These are phyloP conservation scores for Cladosporium sphaerospermum DNA, from an alignment of 2,329 filamentous ascomycete species.

Conservation along the genomic window DNA sequence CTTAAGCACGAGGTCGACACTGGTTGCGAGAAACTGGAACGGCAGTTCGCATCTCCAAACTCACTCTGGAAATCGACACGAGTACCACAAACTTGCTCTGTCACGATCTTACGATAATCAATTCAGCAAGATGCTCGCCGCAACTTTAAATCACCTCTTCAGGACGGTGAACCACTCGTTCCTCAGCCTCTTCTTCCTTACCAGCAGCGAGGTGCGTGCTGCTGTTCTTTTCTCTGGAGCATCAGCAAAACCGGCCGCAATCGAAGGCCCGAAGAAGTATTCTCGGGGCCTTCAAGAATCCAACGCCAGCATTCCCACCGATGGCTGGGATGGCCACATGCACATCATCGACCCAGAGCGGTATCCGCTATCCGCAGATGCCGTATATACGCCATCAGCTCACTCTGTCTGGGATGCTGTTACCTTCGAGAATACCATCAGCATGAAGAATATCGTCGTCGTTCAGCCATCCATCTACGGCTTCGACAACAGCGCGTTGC, in stretches of 20 bases:
- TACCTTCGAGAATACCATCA: constrained; percentile 21
- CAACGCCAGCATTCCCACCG: neutral
- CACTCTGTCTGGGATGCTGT: constrained; percentile 12
- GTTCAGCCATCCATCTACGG: constrained; percentile 30
- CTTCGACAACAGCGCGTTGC: constrained; percentile 27
- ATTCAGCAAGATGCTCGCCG: neutral
- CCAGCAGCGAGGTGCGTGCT: constrained; percentile 1
- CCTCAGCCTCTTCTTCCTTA: neutral
- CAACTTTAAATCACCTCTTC: neutral
- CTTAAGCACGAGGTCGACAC: no score
- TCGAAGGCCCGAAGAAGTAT: neutral
- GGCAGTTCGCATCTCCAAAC: no score
- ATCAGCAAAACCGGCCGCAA: neutral
- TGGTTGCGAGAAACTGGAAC: no score
- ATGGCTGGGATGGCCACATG: constrained; percentile 43
- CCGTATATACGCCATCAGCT: constrained; percentile 4
- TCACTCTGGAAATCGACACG: no score
- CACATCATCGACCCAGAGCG: constrained; percentile 51
- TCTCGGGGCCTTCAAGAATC: no score
- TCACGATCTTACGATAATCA: no score
- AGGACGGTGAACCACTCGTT: constrained; percentile 1
- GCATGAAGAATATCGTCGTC: constrained; percentile 23
- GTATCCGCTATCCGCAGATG: constrained; percentile 40
- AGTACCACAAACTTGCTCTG: no score
- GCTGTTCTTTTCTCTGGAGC: neutral